These are phyloP conservation scores for Fusarium transvaalense DNA, from an alignment of 2,329 filamentous ascomycete species.

Conservation along the genomic window DNA sequence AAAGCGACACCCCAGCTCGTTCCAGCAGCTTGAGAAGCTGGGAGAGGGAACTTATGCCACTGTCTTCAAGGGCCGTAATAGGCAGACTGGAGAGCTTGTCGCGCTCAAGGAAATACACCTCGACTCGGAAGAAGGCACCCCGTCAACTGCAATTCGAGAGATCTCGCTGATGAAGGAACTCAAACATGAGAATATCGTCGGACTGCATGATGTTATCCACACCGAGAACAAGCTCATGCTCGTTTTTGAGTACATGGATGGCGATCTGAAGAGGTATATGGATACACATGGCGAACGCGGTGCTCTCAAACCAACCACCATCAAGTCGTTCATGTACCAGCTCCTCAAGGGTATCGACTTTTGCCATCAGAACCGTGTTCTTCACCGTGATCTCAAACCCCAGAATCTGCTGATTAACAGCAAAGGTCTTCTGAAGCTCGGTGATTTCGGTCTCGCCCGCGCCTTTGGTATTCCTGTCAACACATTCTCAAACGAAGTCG, in stretches of 20 bases:
- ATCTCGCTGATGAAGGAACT: constrained; percentile 99
- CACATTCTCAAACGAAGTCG: constrained; percentile 97
- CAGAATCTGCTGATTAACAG: constrained; percentile 97
- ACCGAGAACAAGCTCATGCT: constrained; percentile 99
- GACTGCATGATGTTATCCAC: constrained; percentile 97
- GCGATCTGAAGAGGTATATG: constrained; percentile 99
- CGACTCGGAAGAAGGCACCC: constrained; percentile 97
- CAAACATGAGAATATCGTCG: constrained; percentile 98
- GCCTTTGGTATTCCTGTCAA: constrained; percentile 98
- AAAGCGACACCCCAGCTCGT: constrained; percentile 92
- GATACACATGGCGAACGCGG: constrained; percentile 91
- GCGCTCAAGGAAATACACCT: constrained; percentile 99
- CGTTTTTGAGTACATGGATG: constrained; percentile 99
- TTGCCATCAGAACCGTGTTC: constrained; percentile 95
- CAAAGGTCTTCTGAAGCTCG: constrained; percentile 90
- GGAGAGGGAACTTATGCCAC: constrained; percentile 99
- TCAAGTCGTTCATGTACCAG: constrained; percentile 99
- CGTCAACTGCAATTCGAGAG: constrained; percentile 96
- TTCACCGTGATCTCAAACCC: constrained; percentile 95
- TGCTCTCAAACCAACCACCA: constrained; percentile 86
- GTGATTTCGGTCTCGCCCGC: constrained; percentile 92
- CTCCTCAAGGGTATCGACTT: constrained; percentile 95
- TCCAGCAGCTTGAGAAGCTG: constrained; percentile 99
- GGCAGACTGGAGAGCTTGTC: constrained; percentile 95
- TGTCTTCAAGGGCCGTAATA: constrained; percentile 97